Evolutionary conservation across 257 asterid genomes (phyloP), one percentile per base, ranked within the genome.

Genomic region (Plectranthus barbatus): DNA sequence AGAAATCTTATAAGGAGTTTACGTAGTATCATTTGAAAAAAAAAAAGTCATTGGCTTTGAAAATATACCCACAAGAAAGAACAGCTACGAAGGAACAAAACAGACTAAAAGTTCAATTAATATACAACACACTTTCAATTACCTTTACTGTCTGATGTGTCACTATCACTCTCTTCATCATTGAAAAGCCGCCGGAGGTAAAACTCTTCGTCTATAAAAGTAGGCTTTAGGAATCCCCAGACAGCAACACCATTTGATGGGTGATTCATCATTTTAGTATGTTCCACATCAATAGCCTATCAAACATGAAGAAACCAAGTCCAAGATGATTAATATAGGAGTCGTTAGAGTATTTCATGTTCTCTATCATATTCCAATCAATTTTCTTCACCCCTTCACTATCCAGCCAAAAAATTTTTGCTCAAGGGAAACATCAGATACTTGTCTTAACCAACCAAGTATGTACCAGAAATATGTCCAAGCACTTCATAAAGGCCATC

Each of bases 161-260:
- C 71, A 62, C 61, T 77, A 71, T 74, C 81, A 64, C 68, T 77
- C 24, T 74, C 81, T 68, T 81, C 83, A 56, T 72, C 80, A 15
- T 62, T 62, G 57, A 87, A 87, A 72, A 87, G 80, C 73, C 78
- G 75, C 49, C 85, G 81, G 49, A 87, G 76, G 70, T 83, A 81
- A 61, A 54, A 63, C 67, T 85, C 94, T 72, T 85, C 91, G 73
- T 85, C 94, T 34, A 74, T 42, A 65, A 63, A 83, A 48, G 83
- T 79, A 56, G 91, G 91, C 76, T 73, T 81, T 71, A 87, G 84
- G 75, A 69, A 65, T 57, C 95, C 95, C 82, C 75, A 79, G 45
- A 87, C 54, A 36, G 87, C 86, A 76, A 87, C 92, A 46, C 94
- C 85, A 65, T 87, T 85, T 56, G 86, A 77, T 12, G 94, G 95